A percentile compares a stretch with the other conserved stretches of the same genome.
phyloP scores from a whole-genome alignment of 2,329 filamentous ascomycete genomes.

The Colletotrichum paranaense region DNA sequence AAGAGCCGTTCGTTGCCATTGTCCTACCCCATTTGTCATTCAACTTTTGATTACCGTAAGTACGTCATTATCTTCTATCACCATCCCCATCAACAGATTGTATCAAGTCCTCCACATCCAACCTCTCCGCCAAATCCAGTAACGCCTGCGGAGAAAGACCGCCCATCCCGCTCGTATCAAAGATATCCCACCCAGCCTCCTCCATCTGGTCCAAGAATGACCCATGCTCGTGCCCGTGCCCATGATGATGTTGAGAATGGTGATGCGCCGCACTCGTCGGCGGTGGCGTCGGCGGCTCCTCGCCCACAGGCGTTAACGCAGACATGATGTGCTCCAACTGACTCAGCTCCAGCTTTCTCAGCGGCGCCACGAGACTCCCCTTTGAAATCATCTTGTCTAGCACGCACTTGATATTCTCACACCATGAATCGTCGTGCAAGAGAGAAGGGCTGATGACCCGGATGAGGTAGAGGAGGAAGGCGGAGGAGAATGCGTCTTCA shows the following conservation, averaged over 20 bases:
- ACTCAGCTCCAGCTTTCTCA: conserved; percentile 49
- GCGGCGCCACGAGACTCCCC: conserved; percentile 49
- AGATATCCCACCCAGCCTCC: conserved; percentile 44
- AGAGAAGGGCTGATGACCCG: conserved; percentile 45
- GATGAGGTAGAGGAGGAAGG: conserved; percentile 51
- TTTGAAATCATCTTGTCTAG: conserved; percentile 51
- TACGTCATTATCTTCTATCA: neutral
- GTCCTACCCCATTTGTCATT: neutral
- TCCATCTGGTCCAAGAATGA: conserved; percentile 29
- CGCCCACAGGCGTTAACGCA: conserved; percentile 44
- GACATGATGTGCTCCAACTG: conserved; percentile 50
- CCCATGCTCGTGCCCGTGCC: conserved; percentile 26
- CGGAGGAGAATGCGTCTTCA: conserved; percentile 54
- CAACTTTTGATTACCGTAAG: neutral
- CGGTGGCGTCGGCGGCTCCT: conserved; percentile 33
- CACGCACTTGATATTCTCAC: conserved; percentile 48
- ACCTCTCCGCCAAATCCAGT: conserved; percentile 44
- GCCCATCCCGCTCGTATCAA: conserved; percentile 45
- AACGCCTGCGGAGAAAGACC: conserved; percentile 45
- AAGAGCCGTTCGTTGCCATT: neutral
- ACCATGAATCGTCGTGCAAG: conserved; percentile 48
- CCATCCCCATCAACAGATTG: conserved; percentile 20
- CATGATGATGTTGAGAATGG: conserved; percentile 19
- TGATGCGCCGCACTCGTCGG: conserved; percentile 19
- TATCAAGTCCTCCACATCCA: conserved; percentile 39